phyloP scores from a whole-genome alignment of 2,329 filamentous ascomycete species.

The Aspergillus luchuensis region DNA sequence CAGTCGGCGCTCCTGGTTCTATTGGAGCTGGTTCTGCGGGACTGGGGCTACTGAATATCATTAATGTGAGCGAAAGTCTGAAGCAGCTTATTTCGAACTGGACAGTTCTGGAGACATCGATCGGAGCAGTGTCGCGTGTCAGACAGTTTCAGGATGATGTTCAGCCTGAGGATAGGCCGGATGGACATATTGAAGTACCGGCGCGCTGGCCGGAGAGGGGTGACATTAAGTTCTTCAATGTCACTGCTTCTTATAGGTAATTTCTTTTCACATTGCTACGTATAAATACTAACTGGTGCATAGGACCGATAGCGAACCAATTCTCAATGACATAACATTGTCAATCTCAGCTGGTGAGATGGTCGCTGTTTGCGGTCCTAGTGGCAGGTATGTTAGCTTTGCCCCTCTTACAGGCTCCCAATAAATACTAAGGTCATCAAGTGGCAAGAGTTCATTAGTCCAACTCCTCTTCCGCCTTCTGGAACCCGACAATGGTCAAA shows the following conservation, averaged over 20 bases:
- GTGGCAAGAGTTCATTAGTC: neutral
- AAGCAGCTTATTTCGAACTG: constrained; percentile 49
- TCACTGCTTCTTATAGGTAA: constrained; percentile 7
- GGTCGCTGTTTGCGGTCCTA: constrained; percentile 30
- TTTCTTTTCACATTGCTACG: neutral
- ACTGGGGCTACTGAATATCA: constrained; percentile 50
- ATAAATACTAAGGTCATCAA: neutral
- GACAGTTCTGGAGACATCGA: constrained; percentile 56
- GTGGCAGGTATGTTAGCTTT: constrained; percentile 6
- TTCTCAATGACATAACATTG: constrained; percentile 21
- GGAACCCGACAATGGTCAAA: neutral
- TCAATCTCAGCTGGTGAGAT: constrained; percentile 28
- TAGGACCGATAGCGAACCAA: constrained; percentile 13
- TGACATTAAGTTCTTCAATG: constrained; percentile 8
- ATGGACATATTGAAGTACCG: constrained; percentile 57
- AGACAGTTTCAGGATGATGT: constrained; percentile 39
- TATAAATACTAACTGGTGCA: neutral
- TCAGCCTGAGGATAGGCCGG: constrained; percentile 43
- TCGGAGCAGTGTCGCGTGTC: constrained; percentile 47
- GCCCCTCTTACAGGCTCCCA: neutral
- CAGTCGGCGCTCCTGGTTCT: constrained; percentile 38
- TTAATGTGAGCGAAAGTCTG: constrained; percentile 50
- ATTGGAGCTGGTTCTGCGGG: constrained; percentile 48
- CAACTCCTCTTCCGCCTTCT: neutral
- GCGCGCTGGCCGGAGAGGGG: constrained; percentile 31